Evolutionary conservation across 2,329 filamentous ascomycete species (phyloP).

Genomic region (Cladobotryum protrusum): DNA sequence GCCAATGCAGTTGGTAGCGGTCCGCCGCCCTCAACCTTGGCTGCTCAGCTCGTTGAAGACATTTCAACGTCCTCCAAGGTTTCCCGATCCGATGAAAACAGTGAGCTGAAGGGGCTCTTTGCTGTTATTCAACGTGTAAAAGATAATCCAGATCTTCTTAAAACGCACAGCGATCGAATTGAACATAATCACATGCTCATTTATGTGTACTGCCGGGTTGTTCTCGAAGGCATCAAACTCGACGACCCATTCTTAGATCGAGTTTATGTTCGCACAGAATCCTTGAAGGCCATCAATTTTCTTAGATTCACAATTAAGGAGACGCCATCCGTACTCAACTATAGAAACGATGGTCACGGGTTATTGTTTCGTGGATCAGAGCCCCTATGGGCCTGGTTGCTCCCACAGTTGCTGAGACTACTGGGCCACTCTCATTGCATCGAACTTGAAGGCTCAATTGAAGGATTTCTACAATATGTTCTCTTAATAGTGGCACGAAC

Average conservation of each 20-base stretch:
- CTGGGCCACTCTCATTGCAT: slow-evolving; percentile 47
- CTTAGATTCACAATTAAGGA: slow-evolving; percentile 69
- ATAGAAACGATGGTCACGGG: slow-evolving; percentile 32
- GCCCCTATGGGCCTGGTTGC: slow-evolving; percentile 60
- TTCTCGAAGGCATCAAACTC: slow-evolving; percentile 62
- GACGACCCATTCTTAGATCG: slow-evolving; percentile 62
- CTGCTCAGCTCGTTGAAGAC: slow-evolving; percentile 80
- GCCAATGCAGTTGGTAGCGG: slow-evolving; percentile 16
- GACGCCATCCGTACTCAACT: slow-evolving; percentile 61
- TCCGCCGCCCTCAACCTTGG: slow-evolving; percentile 71
- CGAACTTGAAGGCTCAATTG: slow-evolving; percentile 44
- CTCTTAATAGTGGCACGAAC: slow-evolving; percentile 39
- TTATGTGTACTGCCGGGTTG: slow-evolving; percentile 74
- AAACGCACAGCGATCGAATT: slow-evolving; percentile 57
- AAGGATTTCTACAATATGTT: slow-evolving; percentile 45
- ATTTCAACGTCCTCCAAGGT: slow-evolving; percentile 60
- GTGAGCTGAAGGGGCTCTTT: slow-evolving; percentile 68
- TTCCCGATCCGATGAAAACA: slow-evolving; percentile 58
- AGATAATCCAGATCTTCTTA: slow-evolving; percentile 47
- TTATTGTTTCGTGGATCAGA: slow-evolving; percentile 51
- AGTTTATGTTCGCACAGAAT: slow-evolving; percentile 51
- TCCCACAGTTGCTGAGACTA: slow-evolving; percentile 51
- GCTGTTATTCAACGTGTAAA: slow-evolving; percentile 49
- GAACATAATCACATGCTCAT: slow-evolving; percentile 80
- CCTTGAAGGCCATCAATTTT: slow-evolving; percentile 69